Conservation (phyloP, 2,329 filamentous ascomycete species). For the Cercospora canescens region DNA sequence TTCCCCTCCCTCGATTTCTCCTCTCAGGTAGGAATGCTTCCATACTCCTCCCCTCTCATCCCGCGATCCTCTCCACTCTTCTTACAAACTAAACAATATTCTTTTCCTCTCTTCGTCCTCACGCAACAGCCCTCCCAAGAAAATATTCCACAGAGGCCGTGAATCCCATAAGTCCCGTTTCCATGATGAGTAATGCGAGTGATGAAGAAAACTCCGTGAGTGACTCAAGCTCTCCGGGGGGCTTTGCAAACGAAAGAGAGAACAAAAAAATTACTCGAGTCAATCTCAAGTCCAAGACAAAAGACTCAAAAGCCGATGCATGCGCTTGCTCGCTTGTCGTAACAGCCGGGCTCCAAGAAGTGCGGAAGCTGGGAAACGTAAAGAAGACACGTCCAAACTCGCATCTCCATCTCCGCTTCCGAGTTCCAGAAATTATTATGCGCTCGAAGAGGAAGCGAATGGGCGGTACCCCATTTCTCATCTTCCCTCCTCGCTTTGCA, state of each 20-base stretch:
- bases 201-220: neutral
- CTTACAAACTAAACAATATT: neutral
- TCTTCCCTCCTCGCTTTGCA: neutral
- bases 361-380: too few species aligned
- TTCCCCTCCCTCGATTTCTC: neutral
- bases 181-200: neutral
- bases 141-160: neutral
- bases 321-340: neutral
- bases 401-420: too few species aligned
- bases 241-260: neutral
- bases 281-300: neutral
- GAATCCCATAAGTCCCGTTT: neutral
- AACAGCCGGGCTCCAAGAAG: neutral
- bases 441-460: neutral
- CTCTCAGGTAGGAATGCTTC: neutral
- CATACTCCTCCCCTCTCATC: neutral
- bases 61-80: neutral
- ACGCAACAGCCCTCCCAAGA: neutral
- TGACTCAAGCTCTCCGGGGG: neutral
- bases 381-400: too few species aligned
- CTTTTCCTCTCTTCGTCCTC: too few species aligned
- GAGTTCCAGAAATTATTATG: too few species aligned
- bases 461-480: neutral
- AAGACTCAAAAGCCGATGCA: neutral
- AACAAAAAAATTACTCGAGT: neutral